Conservation (phyloP, 192 early-diverging fungal species). For the Entophlyctis luteolus region DNA sequence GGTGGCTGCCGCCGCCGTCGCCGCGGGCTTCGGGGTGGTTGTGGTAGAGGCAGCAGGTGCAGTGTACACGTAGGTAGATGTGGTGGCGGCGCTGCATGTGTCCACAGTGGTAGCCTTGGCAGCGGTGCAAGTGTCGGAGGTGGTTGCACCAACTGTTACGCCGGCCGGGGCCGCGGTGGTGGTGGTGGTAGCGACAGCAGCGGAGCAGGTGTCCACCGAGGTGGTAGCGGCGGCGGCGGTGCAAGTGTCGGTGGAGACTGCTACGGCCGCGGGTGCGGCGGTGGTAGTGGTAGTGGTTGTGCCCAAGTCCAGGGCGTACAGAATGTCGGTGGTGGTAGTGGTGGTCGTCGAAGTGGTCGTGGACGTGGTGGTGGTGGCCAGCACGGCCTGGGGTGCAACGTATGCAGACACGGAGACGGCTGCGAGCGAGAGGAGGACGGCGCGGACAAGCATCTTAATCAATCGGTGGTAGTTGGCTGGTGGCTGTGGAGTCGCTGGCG, state of each 20-base stretch:
- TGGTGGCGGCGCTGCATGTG: slow-evolving; percentile 4
- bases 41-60: slow-evolving; percentile 3
- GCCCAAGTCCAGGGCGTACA: neutral
- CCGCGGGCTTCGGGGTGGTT: neutral
- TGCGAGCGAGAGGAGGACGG: no score
- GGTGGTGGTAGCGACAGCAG: neutral
- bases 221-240: neutral
- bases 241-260: neutral
- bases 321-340: neutral
- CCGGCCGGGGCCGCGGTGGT: neutral
- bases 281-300: neutral
- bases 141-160: neutral
- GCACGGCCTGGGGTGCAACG: slow-evolving; percentile 4
- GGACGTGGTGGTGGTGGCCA: neutral
- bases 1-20: neutral
- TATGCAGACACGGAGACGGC: no score
- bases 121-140: neutral
- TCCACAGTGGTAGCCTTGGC: neutral
- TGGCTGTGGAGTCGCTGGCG: no score
- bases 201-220: neutral
- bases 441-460: no score
- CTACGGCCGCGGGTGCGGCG: neutral
- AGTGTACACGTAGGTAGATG: neutral
- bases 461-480: no score
- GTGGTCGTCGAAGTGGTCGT: neutral